Conservation (phyloP, 2,329 filamentous ascomycete genomes). For the Akanthomyces lecanii region DNA sequence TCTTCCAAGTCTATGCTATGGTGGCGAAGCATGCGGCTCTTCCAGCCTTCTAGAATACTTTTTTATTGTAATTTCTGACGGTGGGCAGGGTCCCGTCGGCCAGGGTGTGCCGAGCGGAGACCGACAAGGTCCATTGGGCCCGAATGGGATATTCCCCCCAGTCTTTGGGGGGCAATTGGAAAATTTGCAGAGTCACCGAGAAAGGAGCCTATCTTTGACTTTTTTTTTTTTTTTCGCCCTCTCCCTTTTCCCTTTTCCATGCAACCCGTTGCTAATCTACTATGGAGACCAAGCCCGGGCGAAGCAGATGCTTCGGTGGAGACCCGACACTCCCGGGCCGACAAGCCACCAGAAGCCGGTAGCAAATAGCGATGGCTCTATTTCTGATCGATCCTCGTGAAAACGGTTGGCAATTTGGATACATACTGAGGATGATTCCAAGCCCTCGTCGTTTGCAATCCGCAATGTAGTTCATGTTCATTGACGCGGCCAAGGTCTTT, state of each 20-base stretch:
- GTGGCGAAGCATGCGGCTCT: too few species aligned
- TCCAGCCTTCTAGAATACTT: too few species aligned
- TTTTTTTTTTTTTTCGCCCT: neutral
- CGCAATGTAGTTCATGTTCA: too few species aligned
- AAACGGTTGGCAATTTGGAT: neutral
- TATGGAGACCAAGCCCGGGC: neutral
- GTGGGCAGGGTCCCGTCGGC: too few species aligned
- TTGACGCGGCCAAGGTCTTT: neutral
- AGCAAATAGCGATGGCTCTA: neutral
- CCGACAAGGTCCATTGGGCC: neutral
- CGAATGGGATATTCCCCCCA: neutral
- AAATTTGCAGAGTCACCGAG: constrained; percentile 2
- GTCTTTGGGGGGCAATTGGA: neutral
- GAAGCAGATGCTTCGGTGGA: neutral
- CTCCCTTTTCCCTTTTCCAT: neutral
- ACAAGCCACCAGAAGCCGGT: neutral
- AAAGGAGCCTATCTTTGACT: constrained; percentile 10
- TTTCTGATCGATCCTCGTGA: neutral
- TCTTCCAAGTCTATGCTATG: too few species aligned
- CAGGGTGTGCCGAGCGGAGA: neutral
- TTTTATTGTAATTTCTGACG: too few species aligned
- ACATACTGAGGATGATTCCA: neutral
- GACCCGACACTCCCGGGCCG: constrained; percentile 2
- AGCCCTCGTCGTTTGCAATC: neutral
- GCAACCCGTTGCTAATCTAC: constrained; percentile 1